A percentile compares a stretch with the other conserved stretches of the same genome.
Evolutionary conservation across 2,329 filamentous ascomycete species (phyloP).

Genomic region (Diaporthe sp.): DNA sequence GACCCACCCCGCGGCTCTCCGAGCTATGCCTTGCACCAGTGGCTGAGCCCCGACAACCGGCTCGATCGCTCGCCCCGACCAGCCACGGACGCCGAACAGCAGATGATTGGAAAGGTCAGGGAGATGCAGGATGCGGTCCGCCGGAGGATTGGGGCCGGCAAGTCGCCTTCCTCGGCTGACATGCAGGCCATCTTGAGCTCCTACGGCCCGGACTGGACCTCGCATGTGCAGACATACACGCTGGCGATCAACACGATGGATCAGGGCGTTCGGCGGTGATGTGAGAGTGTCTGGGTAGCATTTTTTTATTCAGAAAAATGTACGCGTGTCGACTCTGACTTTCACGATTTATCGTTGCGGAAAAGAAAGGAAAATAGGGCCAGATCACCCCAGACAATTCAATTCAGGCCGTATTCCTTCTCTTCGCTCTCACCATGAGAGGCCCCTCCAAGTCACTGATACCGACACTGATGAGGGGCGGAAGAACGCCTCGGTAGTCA

Average conservation of each 20-base stretch:
- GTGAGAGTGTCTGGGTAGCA: background rate
- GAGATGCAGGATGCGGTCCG: background rate
- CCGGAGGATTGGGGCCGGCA: background rate
- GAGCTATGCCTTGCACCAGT: background rate
- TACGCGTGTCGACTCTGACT: background rate
- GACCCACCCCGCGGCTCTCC: conserved; percentile 2
- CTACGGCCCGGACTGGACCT: background rate
- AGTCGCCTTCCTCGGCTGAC: background rate
- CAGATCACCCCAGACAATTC: too few species aligned
- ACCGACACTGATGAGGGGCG: conserved; percentile 41
- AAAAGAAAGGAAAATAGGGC: background rate
- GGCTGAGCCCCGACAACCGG: accelerated
- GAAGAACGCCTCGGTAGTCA: conserved; percentile 38
- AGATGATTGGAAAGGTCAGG: background rate
- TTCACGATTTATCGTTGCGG: background rate
- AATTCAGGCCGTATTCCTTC: background rate
- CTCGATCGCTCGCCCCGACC: background rate
- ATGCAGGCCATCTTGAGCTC: background rate
- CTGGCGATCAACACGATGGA: conserved; percentile 21
- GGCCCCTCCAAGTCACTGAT: conserved; percentile 41
- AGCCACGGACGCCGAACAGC: conserved; percentile 7
- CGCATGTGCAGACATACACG: background rate
- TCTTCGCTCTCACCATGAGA: conserved; percentile 14
- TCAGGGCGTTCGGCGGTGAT: background rate
- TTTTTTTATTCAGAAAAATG: background rate